Evolutionary conservation across 1,284 basidiomycete species (phyloP).

Genomic region (Entoloma clypeatum): DNA sequence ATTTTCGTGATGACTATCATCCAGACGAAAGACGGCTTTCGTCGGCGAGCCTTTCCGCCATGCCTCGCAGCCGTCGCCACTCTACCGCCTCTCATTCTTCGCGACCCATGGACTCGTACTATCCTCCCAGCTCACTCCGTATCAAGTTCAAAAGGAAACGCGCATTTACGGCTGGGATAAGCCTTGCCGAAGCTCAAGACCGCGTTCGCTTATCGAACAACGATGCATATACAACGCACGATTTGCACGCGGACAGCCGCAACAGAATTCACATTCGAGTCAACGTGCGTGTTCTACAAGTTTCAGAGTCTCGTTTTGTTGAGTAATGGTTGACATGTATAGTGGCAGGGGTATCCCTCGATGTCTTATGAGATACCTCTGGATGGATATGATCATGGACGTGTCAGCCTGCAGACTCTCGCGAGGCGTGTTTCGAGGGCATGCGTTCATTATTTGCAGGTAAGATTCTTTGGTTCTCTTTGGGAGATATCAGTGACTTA

Average conservation of each 20-base stretch:
- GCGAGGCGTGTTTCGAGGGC: conserved; percentile 66
- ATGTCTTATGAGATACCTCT: conserved; percentile 74
- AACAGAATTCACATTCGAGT: conserved; percentile 60
- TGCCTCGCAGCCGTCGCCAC: conserved; percentile 45
- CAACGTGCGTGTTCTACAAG: conserved; percentile 38
- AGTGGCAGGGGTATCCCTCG: conserved; percentile 71
- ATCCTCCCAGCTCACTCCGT: conserved; percentile 42
- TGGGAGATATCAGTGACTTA: conserved; percentile 12
- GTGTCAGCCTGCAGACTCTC: conserved; percentile 61
- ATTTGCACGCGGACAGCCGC: conserved; percentile 57
- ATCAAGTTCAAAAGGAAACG: conserved; percentile 75
- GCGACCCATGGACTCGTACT: conserved; percentile 41
- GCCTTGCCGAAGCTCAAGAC: conserved; percentile 65
- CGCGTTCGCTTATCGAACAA: conserved; percentile 56
- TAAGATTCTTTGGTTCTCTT: conserved; percentile 23
- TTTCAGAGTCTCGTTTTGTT: neutral
- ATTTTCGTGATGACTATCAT: conserved; percentile 35
- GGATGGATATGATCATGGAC: conserved; percentile 61
- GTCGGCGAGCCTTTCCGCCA: conserved; percentile 29
- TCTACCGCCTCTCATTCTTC: conserved; percentile 54
- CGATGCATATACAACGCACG: conserved; percentile 56
- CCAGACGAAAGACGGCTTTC: conserved; percentile 30
- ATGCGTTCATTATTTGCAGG: conserved; percentile 72
- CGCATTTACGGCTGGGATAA: conserved; percentile 59
- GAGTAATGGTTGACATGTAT: conserved; percentile 5